Base-by-base conservation (phyloP, 768 basidiomycete species). In the Tylopilus sp. region DNA sequence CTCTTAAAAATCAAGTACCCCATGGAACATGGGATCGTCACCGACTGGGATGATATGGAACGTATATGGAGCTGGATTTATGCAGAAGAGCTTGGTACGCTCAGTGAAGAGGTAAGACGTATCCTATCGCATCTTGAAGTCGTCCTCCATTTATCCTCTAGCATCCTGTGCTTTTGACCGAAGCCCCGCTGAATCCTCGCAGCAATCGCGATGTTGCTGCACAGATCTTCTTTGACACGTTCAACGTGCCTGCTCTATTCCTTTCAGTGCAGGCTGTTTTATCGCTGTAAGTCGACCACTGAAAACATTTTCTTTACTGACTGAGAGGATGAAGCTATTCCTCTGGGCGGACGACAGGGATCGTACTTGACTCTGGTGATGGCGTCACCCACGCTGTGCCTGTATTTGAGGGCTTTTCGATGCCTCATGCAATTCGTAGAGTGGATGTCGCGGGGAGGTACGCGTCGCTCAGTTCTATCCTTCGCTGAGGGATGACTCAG, bases 1-100 rank as follows among this genome's bases (percentile, higher is more conserved):
- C 76, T 99, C 59, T 78, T 99, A 61, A 96, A 96, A 80, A 95
- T 98, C 63, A 96, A 95, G 72, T 99, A 98, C 68, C 97, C 97
- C 25, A 98, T 99, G 87, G 92, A 96, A 69, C 97, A 98, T 70
- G 97, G 97, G 13, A 94, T 99, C 54, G 97, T 99, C 10, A 96
- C 91, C 33, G 92, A 99, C 75, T 99, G 97, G 96, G 97, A 99
- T 68, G 97, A 99, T 67, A 99, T 99, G 97, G 97, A 99, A 71
- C 85, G 91, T 55, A 98, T 99, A 80, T 99, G 97, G 97, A 89
- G 81, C 59, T 95, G 92, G 87, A 89, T 98, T 43, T 99, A 98
- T 68, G 86, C 90, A 21, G 94, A 98, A 68, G 96, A 97, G 67
- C 76, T 98, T 41, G 90, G 92, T 21, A 97, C 95, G 6, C 75